Evolutionary conservation across 2,329 filamentous ascomycete species (phyloP), one percentile per base, ranked within the genome.

Genomic region (Sclerotinia subarctica): DNA sequence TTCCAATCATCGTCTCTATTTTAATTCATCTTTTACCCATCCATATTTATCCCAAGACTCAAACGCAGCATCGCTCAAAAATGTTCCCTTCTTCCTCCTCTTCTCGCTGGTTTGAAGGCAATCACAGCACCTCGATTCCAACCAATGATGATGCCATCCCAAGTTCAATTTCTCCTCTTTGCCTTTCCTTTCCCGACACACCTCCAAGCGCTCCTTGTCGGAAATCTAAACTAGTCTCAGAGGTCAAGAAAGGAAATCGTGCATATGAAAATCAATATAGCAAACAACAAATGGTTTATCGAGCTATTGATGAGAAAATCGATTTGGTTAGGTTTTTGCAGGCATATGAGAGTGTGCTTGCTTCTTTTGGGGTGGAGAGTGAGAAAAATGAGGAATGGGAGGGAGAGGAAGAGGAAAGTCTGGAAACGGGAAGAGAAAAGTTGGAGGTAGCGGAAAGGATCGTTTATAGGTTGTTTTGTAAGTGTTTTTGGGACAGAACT

Each of bases 401-500:
- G 3, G 6, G 58, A 24, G 10, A 56, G 17, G 51, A 6, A 52
- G 13, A 29, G 13, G 19, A 3, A 42, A 42, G 11, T 10, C 1
- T 35, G 35, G 17, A n/a, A n/a, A 21, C 5, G 8, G 35, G 35
- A 35, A 35, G 35, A 35, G 7, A 35, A 35, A 51, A 38, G 15
- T 21, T 62, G 8, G 59, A 51, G 17, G 46, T 62, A 3, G 59
- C 29, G n/a, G 46, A 51, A 15, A 35, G 46, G 0, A 51, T 62
- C 17, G 59, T 62, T 35, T 62, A 38, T 62, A 62, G 29, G n/a
- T 62, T 62, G 2, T 62, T 62, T 62, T 62, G 59, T 62, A 35
- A 17, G 59, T 62, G 38, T 24, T 13, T 17, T 21, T 2, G 2
- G 3, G 15, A 21, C 8, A 17, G n/a, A 24, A 38, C 2, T n/a